Base-by-base conservation (phyloP, 345 rosid genomes). In the Citrus hindsii region DNA sequence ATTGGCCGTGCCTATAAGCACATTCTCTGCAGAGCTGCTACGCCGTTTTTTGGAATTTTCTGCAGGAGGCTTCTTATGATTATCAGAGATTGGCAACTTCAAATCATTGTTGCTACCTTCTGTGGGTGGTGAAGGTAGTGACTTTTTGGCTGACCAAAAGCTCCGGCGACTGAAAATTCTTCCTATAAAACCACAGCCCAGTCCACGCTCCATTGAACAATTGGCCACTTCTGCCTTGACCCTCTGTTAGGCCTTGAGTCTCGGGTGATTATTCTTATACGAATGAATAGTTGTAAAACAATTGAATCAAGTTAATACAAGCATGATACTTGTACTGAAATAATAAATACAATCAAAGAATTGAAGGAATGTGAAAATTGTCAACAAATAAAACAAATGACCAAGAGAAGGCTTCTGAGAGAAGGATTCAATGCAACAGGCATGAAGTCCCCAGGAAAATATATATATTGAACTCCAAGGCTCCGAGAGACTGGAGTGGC, bases 171-270 rank as follows among this genome's bases (percentile, higher is more conserved):
- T 81, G 82, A 90, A 85, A 75, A 89, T 77, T 63, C 91, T 83
- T 4, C 87, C 89, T 48, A 85, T 85, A 16, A 88, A 60, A 66
- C 93, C 92, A 82, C 97, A 90, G 10, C 92, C 93, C 37, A 83
- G 16, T 63, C 77, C 83, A 46, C 69, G 76, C 32, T 86, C 86
- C 78, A 63, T 33, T 9, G 82, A 67, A 68, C 33, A 79, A 25
- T 83, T 78, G 24, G 81, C 67, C 76, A 79, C 32, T 70, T 85
- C 67, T 60, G 82, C 81, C 87, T 75, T 78, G 69, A 40, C 56
- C 27, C 35, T 62, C 60, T 27, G n/a, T n/a, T 14, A 18, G 30
- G 21, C 61, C 46, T 40, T 75, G 28, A 10, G 14, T 46, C 51
- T 3, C 5, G 14, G 51, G 51, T 3, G 51, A 46, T 46, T 46